phyloP scores from a whole-genome alignment of 2,329 filamentous ascomycete species.

The Fusarium nygamai region DNA sequence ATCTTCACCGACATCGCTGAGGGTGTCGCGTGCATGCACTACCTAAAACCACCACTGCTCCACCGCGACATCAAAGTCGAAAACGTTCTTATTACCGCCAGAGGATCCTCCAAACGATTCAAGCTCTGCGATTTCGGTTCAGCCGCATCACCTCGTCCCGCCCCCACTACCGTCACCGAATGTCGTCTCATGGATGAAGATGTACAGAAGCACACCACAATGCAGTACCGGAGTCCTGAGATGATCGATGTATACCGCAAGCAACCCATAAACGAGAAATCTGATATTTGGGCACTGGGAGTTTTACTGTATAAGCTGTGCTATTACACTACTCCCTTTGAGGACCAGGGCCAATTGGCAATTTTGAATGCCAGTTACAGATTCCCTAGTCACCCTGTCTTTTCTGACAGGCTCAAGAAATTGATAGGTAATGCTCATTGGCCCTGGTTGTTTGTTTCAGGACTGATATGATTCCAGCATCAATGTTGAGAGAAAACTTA shows the following conservation, averaged over 20 bases:
- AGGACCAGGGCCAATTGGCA: constrained; percentile 96
- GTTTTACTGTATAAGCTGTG: constrained; percentile 97
- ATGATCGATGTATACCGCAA: constrained; percentile 99
- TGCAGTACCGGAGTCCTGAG: constrained; percentile 97
- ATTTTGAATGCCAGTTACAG: constrained; percentile 96
- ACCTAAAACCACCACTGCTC: constrained; percentile 90
- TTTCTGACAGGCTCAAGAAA: constrained; percentile 89
- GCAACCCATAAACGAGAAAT: constrained; percentile 97
- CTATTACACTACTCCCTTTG: constrained; percentile 98
- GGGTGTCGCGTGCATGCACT: constrained; percentile 98
- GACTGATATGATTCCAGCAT: constrained; percentile 65
- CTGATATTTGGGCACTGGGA: constrained; percentile 96
- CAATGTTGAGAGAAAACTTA: constrained; percentile 89
- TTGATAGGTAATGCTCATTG: constrained; percentile 74
- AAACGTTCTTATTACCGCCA: constrained; percentile 88
- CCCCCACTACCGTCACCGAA: constrained; percentile 86
- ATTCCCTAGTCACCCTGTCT: constrained; percentile 86
- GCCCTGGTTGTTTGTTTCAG: not conserved
- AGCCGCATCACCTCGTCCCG: constrained; percentile 82
- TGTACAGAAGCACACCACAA: constrained; percentile 93
- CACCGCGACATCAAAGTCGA: constrained; percentile 98
- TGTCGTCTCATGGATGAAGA: constrained; percentile 95
- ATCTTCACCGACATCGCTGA: constrained; percentile 97
- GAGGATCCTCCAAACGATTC: constrained; percentile 76
- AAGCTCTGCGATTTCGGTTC: constrained; percentile 99